Evolutionary conservation across 257 asterid genomes (phyloP).

Genomic region (Primulina eburnea): DNA sequence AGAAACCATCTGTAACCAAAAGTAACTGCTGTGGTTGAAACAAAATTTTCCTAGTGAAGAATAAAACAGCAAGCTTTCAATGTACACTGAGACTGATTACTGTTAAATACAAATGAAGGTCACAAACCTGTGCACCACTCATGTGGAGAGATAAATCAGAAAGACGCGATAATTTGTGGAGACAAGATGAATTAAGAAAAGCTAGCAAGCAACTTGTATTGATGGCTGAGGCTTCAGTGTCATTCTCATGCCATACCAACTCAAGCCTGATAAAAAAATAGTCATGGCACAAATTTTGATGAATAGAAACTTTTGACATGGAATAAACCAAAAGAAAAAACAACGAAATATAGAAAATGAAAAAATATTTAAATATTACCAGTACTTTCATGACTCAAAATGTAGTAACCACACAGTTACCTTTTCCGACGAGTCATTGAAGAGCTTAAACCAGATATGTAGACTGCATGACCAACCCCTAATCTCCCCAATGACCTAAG

Average conservation of each 20-base stretch:
- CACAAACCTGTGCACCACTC: constrained; percentile 49
- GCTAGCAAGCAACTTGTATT: constrained; percentile 84
- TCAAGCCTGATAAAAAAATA: constrained; percentile 49
- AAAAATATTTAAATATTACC: no score
- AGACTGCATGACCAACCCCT: constrained; percentile 69
- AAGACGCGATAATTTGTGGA: constrained; percentile 58
- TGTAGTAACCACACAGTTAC: constrained; percentile 30
- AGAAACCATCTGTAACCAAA: neutral
- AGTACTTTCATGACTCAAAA: neutral
- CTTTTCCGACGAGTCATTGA: constrained; percentile 40
- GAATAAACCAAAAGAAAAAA: neutral
- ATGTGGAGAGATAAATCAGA: constrained; percentile 48
- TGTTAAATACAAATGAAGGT: constrained; percentile 23
- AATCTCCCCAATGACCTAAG: constrained; percentile 82
- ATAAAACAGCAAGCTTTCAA: no score
- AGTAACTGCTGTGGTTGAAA: neutral
- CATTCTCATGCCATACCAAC: constrained; percentile 70
- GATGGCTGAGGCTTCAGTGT: constrained; percentile 59
- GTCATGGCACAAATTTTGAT: neutral
- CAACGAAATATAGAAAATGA: neutral
- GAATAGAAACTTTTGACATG: constrained; percentile 10
- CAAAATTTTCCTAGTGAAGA: neutral
- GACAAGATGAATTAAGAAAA: constrained; percentile 71
- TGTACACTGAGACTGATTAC: neutral
- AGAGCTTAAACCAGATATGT: constrained; percentile 70